Percentiles rank a stretch among this genome's conserved stretches.
These are phyloP conservation scores for Graphiopsis chlorocephala DNA, from an alignment of 2,329 filamentous ascomycete species.

Conservation along the genomic window DNA sequence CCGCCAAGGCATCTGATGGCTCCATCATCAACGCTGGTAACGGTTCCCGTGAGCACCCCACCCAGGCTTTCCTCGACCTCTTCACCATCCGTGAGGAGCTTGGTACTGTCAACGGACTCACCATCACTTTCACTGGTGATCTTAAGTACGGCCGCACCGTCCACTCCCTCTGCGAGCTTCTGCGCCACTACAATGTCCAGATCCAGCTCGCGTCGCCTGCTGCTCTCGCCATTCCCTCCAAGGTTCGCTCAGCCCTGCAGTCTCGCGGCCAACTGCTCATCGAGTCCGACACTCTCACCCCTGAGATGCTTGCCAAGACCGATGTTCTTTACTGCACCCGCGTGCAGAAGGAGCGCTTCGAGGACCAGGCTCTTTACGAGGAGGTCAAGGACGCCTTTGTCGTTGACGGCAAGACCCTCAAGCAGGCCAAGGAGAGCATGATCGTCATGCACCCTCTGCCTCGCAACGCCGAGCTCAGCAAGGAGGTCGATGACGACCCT, in stretches of 20 bases:
- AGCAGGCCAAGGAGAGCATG: slow-evolving; percentile 88
- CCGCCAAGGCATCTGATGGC: slow-evolving; percentile 81
- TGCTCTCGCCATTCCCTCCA: slow-evolving; percentile 70
- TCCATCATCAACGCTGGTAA: slow-evolving; percentile 98
- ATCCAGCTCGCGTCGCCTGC: slow-evolving; percentile 88
- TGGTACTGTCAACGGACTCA: slow-evolving; percentile 90
- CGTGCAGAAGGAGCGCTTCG: slow-evolving; percentile 94
- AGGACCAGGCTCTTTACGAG: slow-evolving; percentile 77
- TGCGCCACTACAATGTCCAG: slow-evolving; percentile 91
- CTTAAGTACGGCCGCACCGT: slow-evolving; percentile 90
- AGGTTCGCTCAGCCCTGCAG: slow-evolving; percentile 70
- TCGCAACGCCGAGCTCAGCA: slow-evolving; percentile 85
- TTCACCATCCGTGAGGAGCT: slow-evolving; percentile 98
- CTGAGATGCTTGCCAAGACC: slow-evolving; percentile 78
- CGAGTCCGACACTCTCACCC: slow-evolving; percentile 76
- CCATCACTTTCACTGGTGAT: slow-evolving; percentile 93
- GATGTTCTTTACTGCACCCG: slow-evolving; percentile 97
- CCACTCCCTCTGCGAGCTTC: slow-evolving; percentile 89
- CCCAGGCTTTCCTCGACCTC: slow-evolving; percentile 93
- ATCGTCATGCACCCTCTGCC: slow-evolving; percentile 94
- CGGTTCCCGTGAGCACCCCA: slow-evolving; percentile 92
- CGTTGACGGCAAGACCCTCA: slow-evolving; percentile 85
- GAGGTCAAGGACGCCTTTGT: slow-evolving; percentile 82
- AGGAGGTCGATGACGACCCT: slow-evolving; percentile 97
- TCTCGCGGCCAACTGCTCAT: slow-evolving; percentile 71